phyloP scores from a whole-genome alignment of 495 filamentous ascomycete genomes.

The Hypoxylon perforatum region DNA sequence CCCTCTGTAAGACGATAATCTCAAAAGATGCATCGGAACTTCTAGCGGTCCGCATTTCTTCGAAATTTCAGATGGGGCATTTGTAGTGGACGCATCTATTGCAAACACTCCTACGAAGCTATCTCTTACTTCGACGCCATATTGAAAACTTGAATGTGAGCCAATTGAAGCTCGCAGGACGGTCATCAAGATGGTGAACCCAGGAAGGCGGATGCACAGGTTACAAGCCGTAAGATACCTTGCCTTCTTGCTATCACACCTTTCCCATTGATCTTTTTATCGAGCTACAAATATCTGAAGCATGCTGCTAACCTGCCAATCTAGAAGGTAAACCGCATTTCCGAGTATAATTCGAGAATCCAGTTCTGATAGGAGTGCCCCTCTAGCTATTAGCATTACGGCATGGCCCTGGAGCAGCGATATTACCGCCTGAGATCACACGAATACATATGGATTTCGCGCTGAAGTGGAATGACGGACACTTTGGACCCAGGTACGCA shows the following conservation, averaged over 20 bases:
- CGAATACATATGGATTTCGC: slow-evolving; percentile 87
- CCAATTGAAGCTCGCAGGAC: slow-evolving; percentile 38
- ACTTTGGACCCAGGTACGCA: slow-evolving; percentile 81
- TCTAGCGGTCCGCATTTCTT: slow-evolving; percentile 6
- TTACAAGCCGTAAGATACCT: slow-evolving; percentile 74
- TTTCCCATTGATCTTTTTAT: slow-evolving; percentile 16
- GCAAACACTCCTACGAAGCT: not conserved
- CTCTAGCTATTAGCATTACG: slow-evolving; percentile 75
- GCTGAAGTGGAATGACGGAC: slow-evolving; percentile 69
- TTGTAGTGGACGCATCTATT: not conserved
- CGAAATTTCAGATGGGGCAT: slow-evolving; percentile 26
- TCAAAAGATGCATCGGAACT: slow-evolving; percentile 10
- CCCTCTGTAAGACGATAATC: slow-evolving; percentile 2
- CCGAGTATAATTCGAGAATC: slow-evolving; percentile 18
- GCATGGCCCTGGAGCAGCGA: slow-evolving; percentile 82
- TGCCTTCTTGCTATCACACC: not conserved
- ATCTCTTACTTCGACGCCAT: slow-evolving; percentile 11
- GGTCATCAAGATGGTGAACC: slow-evolving; percentile 75
- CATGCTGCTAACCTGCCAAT: slow-evolving; percentile 33
- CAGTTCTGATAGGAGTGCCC: slow-evolving; percentile 32
- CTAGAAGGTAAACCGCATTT: slow-evolving; percentile 46
- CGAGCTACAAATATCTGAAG: not conserved
- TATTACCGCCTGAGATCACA: slow-evolving; percentile 82
- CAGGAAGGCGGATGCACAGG: slow-evolving; percentile 81
- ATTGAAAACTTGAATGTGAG: slow-evolving; percentile 32